These are phyloP conservation scores for Macrolepiota albuminosa DNA, from an alignment of 768 basidiomycete genomes.

Conservation along the genomic window DNA sequence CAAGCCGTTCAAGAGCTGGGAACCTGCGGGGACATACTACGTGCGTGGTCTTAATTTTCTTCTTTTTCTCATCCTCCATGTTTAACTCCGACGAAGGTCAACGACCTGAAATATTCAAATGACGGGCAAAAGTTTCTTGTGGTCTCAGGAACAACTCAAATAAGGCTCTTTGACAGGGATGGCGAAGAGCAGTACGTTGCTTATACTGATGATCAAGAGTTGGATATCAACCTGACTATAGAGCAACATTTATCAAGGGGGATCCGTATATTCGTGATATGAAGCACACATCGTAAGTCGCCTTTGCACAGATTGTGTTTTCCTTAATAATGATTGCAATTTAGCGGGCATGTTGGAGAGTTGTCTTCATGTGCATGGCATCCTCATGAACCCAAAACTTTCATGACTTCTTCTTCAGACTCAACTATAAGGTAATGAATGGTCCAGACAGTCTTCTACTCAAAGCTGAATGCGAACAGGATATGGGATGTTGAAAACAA, in stretches of 20 bases:
- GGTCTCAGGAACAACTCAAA: conserved; percentile 82
- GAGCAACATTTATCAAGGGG: conserved; percentile 84
- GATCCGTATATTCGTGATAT: conserved; percentile 98
- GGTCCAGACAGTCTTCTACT: conserved; percentile 7
- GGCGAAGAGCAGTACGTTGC: conserved; percentile 84
- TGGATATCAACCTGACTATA: conserved; percentile 48
- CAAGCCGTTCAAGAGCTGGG: conserved; percentile 96
- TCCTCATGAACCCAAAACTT: conserved; percentile 76
- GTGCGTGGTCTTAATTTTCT: conserved; percentile 37
- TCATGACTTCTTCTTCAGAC: conserved; percentile 94
- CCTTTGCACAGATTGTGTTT: not conserved
- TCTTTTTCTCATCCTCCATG: conserved; percentile 1
- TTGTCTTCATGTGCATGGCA: conserved; percentile 90
- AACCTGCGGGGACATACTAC: conserved; percentile 90
- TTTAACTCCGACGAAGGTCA: conserved; percentile 49
- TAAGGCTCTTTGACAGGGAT: conserved; percentile 87
- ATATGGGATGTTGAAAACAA: conserved; percentile 95
- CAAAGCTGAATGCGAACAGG: conserved; percentile 31
- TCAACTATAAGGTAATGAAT: conserved; percentile 79
- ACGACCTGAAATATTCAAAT: conserved; percentile 86
- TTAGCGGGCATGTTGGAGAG: conserved; percentile 92
- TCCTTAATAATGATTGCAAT: conserved; percentile 2
- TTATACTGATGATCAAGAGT: conserved; percentile 14
- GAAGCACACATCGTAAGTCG: conserved; percentile 91
- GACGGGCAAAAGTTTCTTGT: conserved; percentile 84